Evolutionary conservation across 768 basidiomycete genomes (phyloP).

Genomic region (Fibroporia radiculosa): DNA sequence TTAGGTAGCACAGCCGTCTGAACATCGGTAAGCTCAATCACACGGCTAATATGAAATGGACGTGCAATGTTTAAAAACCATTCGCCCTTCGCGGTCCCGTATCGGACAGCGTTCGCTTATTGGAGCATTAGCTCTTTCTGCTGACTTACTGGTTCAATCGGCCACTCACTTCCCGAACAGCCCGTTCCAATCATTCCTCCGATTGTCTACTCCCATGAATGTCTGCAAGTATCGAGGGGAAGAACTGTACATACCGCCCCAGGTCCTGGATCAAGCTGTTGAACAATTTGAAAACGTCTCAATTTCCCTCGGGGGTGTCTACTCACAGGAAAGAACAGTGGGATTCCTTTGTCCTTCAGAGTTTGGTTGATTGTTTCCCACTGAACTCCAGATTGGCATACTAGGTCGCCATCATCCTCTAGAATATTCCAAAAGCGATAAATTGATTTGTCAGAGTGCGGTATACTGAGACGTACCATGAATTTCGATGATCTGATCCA

Average conservation of each 20-base stretch:
- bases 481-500: slow-evolving; percentile 58
- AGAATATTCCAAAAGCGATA: background rate
- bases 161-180: slow-evolving; percentile 66
- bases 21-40: background rate
- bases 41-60: slow-evolving; percentile 4
- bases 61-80: slow-evolving; percentile 83
- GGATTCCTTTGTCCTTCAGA: slow-evolving; percentile 61
- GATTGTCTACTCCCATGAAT: slow-evolving; percentile 50
- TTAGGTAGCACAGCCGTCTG: slow-evolving; percentile 86
- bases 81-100: slow-evolving; percentile 84
- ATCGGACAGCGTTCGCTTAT: slow-evolving; percentile 76
- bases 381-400: slow-evolving; percentile 66
- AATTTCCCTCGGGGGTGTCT: background rate
- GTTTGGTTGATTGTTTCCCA: slow-evolving; percentile 76
- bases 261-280: slow-evolving; percentile 68
- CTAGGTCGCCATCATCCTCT: slow-evolving; percentile 69
- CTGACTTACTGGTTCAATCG: background rate
- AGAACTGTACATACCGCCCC: slow-evolving; percentile 33
- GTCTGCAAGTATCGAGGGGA: background rate
- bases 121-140: too few species aligned
- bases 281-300: background rate
- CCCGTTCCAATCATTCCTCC: slow-evolving; percentile 86
- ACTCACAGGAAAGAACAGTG: slow-evolving; percentile 42
- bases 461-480: slow-evolving; percentile 28
- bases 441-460: background rate